Base-by-base conservation (phyloP, 176 grass and related monocot genomes). In the Musa schizocarpa region DNA sequence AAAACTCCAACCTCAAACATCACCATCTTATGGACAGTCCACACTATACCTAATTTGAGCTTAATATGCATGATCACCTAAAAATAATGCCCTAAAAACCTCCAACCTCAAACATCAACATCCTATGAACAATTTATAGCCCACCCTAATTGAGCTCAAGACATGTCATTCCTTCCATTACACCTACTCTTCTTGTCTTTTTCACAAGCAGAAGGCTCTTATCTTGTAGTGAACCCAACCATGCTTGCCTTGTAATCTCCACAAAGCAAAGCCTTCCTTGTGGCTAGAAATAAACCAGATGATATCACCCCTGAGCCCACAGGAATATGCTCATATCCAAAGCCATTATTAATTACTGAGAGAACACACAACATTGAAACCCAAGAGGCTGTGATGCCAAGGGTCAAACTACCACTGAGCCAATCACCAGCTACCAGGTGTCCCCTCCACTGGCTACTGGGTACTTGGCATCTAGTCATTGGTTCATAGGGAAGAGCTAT, bases 1-100 rank as follows among this genome's bases (percentile, higher is more conserved):
- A 20, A 61, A 61, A 61, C 57, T 61, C 16, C 57, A 61, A n/a
- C 57, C 57, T 61, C 57, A 61, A 61, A 61, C 57, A 61, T 61
- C 57, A 7, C 57, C 57, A 61, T 61, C 57, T 8, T 61, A 4
- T 61, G 19, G 34, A 61, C 57, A 14, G n/a, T 21, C 17, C 57
- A 61, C n/a, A 19, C 17, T 19, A 61, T 61, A 61, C 34, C 57
- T 19, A n/a, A 61, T n/a, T 61, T 61, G 57, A n/a, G 57, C 57
- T 61, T 17, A 61, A 20, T 43, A 43, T 43, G 34, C 57, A 61
- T 20, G 57, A n/a, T 61, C 57, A 61, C 57, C 14, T 61, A 20
- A 61, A n/a, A 61, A 61, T 61, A 61, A 61, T 61, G 14, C 57
- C 17, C 57, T 61, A 20, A 20, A 21, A 61, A 61, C 19, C 19